Base-by-base conservation (phyloP, 805 yeast species). In the Candida oleophila region DNA sequence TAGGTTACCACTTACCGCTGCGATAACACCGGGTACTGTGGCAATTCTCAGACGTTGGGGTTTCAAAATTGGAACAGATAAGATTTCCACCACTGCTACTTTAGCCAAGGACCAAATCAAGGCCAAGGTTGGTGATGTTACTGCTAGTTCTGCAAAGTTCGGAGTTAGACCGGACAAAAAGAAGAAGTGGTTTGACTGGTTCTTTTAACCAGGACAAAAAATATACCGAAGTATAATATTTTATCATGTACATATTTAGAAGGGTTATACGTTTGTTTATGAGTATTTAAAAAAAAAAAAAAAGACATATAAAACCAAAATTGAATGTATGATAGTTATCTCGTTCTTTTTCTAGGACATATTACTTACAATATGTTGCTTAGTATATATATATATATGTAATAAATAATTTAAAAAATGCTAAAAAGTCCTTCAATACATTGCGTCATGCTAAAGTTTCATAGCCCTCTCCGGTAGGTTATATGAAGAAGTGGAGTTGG, bases 1-100 rank as follows among this genome's bases (percentile, higher is more conserved):
- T 37, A 78, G 99, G 51, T 70, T 94, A 3, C 99, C 99, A 12
- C 64, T 89, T 25, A 86, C 97, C 0, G 97, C 97, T 0, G 96
- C 96, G 2, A 77, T 91, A 11, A 90, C 97, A 0, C 99, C 99
- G 4, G 61, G 81, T 1, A 76, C 89, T 2, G 96, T 89, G 3
- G 71, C 65, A 44, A 60, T 70, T 41, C 74, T 92, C 51, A 79
- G 87, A 48, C 68, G 76, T 19, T 82, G 89, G 87, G 97, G 96
- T 1, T 89, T 88, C 70, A 81, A 83, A 47, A 80, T 88, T 48
- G 92, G 88, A 8, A 71, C 74, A 25, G 74, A 70, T 43, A 68
- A 66, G 46, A 58, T 81, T 41, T 59, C 76, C 8, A 68, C 78
- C 2, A 62, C 78, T 4, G 73, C 73, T 20, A 25, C 51, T 9